Evolutionary conservation across 2,329 filamentous ascomycete species (phyloP), one percentile per base, ranked within the genome.

Genomic region (Ophiocordyceps australis): DNA sequence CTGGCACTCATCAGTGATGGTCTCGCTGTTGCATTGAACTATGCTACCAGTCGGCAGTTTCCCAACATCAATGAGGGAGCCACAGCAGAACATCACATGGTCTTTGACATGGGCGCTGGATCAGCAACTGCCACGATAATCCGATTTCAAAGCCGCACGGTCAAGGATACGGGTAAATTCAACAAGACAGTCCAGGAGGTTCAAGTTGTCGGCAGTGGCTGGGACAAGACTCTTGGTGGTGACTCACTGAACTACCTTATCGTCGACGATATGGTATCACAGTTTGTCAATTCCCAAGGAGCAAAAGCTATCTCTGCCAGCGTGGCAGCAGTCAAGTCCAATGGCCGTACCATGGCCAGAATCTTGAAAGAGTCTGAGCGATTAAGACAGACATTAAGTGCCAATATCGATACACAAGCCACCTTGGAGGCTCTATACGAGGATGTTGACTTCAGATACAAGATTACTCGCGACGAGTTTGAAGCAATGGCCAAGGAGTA

Each of bases 141-240:
- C 46, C 77, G 74, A 41, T 93, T 98, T 55, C 85, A 94, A 50
- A 78, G 79, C 45, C 74, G 76, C 38, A 74, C 66, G 2, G 75
- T 95, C 34, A 98, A 95, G 62, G 86, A 94, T 39, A 55, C 86
- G 28, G 85, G 83, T 36, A 83, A 79, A 49, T 86, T 70, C 59
- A 95, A 94, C 62, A 95, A 95, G 67, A 94, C 83, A 2, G 57
- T 98, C 17, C 89, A 95, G 46, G 89, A 98, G 48, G 76, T 95
- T n/a, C 71, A 82, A 33, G 80, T 92, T 20, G 40, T 94, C 23
- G 85, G 86, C 30, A 67, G 67, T 37, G 82, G 81, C 32, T 98
- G 81, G 79, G 89, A 98, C 43, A 70, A 71, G 41, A 79, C 76
- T 4, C 72, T 98, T 12, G 89, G 89, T 31, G 89, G 89, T 28